These are phyloP conservation scores for Apiotrichum gracile DNA, from an alignment of 1,284 basidiomycete species.

Conservation along the genomic window DNA sequence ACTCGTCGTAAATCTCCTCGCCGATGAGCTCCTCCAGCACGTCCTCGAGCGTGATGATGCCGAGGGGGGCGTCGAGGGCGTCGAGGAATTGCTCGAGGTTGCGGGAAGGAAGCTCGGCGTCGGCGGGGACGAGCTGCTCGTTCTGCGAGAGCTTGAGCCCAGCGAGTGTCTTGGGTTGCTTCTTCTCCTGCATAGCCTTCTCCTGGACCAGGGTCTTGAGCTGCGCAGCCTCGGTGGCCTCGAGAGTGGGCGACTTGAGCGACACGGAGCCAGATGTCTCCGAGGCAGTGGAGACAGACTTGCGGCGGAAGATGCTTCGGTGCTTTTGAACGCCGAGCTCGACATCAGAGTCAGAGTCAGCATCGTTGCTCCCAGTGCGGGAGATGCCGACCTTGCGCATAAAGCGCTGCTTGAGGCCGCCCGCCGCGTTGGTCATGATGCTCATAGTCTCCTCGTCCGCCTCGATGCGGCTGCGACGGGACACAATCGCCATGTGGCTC, in stretches of 20 bases:
- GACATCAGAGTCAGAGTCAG: constrained; percentile 47
- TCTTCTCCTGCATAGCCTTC: constrained; percentile 17
- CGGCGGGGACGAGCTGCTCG: constrained; percentile 77
- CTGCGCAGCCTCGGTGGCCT: constrained; percentile 19
- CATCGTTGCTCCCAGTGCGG: constrained; percentile 52
- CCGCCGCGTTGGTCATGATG: constrained; percentile 47
- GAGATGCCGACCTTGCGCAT: constrained; percentile 42
- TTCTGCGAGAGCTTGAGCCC: constrained; percentile 49
- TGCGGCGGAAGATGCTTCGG: constrained; percentile 2
- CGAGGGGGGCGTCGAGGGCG: constrained; percentile 65
- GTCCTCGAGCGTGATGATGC: constrained; percentile 89
- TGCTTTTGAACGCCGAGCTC: constrained; percentile 19
- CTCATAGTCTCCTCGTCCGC: constrained; percentile 24
- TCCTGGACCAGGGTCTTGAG: constrained; percentile 5
- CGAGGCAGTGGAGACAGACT: not conserved
- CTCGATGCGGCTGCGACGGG: constrained; percentile 50
- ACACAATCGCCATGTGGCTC: constrained; percentile 86
- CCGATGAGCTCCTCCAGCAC: constrained; percentile 86
- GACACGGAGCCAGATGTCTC: not conserved
- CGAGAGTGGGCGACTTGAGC: constrained; percentile 23
- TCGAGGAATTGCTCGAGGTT: constrained; percentile 70
- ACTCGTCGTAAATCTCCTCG: constrained; percentile 81
- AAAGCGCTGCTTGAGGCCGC: constrained; percentile 47
- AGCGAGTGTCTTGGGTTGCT: constrained; percentile 26
- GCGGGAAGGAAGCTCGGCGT: constrained; percentile 66